Evolutionary conservation across 345 rosid genomes (phyloP).

Genomic region (Eucalyptus grandis): DNA sequence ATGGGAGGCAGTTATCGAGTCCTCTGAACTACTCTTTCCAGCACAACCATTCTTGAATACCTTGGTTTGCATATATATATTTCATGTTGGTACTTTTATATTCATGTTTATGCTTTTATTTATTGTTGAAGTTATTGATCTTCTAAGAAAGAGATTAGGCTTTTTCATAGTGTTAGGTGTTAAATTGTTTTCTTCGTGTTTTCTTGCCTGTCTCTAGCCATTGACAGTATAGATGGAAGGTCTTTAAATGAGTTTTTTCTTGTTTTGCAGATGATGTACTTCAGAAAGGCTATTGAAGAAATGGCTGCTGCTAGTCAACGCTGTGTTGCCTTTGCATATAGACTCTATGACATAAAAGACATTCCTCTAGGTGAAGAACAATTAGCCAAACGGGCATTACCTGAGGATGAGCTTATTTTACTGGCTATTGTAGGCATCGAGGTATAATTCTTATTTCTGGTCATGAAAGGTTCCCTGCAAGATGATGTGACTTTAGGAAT

Average conservation of each 20-base stretch:
- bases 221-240: not conserved
- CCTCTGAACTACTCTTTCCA: not conserved
- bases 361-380: conserved; percentile 62
- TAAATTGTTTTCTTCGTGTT: not conserved
- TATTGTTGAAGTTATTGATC: not conserved
- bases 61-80: not conserved
- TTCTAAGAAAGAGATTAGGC: not conserved
- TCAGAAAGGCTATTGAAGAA: conserved; percentile 49
- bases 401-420: conserved; percentile 81
- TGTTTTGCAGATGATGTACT: conserved; percentile 29
- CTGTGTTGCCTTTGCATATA: conserved; percentile 80
- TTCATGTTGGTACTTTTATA: not conserved
- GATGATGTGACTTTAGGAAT: too few species aligned
- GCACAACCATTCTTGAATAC: not conserved
- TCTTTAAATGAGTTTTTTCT: not conserved
- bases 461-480: not conserved
- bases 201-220: not conserved
- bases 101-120: not conserved
- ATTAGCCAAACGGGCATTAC: conserved; percentile 58
- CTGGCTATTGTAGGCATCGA: conserved; percentile 82
- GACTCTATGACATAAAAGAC: conserved; percentile 43
- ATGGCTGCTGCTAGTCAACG: conserved; percentile 86
- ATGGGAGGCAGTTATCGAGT: not conserved
- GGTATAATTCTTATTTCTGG: conserved; percentile 41
- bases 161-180: not conserved